Conservation (phyloP, 352 stramenopile genomes). For the Globisporangium spiculum region DNA sequence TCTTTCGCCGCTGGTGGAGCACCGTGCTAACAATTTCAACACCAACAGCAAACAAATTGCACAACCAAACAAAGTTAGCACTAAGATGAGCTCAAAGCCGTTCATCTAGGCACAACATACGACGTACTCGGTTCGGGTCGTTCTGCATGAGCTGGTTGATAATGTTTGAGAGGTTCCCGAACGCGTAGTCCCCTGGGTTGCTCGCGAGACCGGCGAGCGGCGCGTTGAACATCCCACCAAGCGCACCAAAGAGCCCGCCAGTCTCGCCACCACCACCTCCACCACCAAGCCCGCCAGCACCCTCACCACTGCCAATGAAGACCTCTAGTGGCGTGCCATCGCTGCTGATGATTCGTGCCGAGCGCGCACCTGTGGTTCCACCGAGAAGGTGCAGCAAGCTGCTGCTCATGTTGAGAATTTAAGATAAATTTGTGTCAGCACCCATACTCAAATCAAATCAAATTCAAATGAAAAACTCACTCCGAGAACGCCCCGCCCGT, state of each 20-base stretch:
- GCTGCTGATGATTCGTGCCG: slow-evolving; percentile 57
- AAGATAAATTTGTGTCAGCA: not conserved
- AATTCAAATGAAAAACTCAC: slow-evolving; percentile 5
- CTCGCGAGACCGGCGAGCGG: slow-evolving; percentile 24
- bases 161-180: slow-evolving; percentile 79
- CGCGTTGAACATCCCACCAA: slow-evolving; percentile 51
- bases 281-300: slow-evolving; percentile 19
- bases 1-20: slow-evolving; percentile 74
- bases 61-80: not conserved
- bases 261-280: slow-evolving; percentile 32
- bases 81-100: not conserved
- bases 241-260: slow-evolving; percentile 52
- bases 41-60: slow-evolving; percentile 13
- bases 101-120: not conserved
- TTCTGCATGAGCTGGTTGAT: slow-evolving; percentile 91
- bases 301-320: slow-evolving; percentile 50
- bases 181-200: slow-evolving; percentile 80
- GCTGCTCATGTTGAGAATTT: slow-evolving; percentile 2
- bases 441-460: not conserved
- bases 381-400: slow-evolving; percentile 55
- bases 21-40: slow-evolving; percentile 48
- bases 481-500: slow-evolving; percentile 14
- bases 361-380: slow-evolving; percentile 25
- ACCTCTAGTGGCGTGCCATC: slow-evolving; percentile 73
- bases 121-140: slow-evolving; percentile 75